These are phyloP conservation scores for Cyberlindnera americana DNA, from an alignment of 805 yeast genomes.

Conservation along the genomic window DNA sequence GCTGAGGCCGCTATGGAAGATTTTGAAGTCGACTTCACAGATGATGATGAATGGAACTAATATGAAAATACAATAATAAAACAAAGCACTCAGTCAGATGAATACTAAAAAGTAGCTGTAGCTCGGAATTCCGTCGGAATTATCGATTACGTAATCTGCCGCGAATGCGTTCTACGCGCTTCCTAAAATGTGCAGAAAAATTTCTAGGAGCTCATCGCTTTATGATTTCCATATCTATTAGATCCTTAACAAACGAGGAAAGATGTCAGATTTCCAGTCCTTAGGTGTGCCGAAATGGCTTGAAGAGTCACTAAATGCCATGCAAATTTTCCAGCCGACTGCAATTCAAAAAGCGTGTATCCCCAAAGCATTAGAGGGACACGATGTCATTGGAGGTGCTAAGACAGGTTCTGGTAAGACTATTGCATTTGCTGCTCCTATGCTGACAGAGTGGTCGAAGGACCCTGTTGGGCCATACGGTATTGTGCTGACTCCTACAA, in stretches of 20 bases:
- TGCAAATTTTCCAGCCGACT: conserved; percentile 83
- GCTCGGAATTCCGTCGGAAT: neutral
- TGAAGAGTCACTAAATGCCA: conserved; percentile 69
- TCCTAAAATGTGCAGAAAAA: too few species aligned
- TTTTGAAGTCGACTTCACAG: conserved; percentile 26
- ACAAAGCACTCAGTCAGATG: too few species aligned
- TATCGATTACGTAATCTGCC: neutral
- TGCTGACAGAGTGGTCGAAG: conserved; percentile 89
- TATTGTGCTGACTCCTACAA: conserved; percentile 80
- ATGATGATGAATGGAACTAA: conserved; percentile 22
- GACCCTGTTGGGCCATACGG: conserved; percentile 95
- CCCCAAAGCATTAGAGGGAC: conserved; percentile 71
- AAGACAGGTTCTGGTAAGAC: conserved; percentile 98
- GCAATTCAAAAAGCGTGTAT: conserved; percentile 85
- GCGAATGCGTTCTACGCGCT: neutral
- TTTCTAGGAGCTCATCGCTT: conserved; percentile 1
- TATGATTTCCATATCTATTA: too few species aligned
- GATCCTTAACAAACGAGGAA: too few species aligned
- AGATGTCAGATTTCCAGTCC: conserved; percentile 40
- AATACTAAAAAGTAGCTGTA: too few species aligned
- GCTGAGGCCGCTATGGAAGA: conserved; percentile 46
- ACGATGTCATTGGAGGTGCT: conserved; percentile 97
- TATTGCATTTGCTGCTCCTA: conserved; percentile 96
- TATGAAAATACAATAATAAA: neutral
- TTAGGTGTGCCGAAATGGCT: conserved; percentile 88